phyloP scores from a whole-genome alignment of 257 asterid species.

The Misopates orontium region DNA sequence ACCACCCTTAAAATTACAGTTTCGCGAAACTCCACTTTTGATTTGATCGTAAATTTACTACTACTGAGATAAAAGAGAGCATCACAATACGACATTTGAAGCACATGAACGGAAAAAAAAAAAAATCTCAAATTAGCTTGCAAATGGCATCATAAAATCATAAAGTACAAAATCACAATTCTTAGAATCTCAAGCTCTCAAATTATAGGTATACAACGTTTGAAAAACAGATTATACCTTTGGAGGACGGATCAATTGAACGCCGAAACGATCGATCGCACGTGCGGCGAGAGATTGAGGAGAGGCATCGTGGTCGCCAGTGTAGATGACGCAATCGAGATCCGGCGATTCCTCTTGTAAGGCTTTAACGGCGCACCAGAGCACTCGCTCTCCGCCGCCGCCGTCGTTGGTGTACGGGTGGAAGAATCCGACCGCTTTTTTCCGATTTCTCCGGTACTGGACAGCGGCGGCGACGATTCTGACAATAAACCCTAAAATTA shows the following conservation, averaged over 20 bases:
- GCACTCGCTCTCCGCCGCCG: conserved; percentile 98
- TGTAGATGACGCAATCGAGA: conserved; percentile 73
- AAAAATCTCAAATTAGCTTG: no score
- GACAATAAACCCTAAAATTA: conserved; percentile 29
- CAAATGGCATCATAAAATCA: no score
- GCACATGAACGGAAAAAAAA: no score
- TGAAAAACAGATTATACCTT: conserved; percentile 43
- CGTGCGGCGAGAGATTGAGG: conserved; percentile 69
- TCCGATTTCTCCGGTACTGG: conserved; percentile 44
- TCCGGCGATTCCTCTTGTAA: conserved; percentile 77
- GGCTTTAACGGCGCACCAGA: conserved; percentile 97
- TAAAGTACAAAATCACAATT: no score
- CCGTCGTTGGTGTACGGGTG: conserved; percentile 96
- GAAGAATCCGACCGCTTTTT: conserved; percentile 67
- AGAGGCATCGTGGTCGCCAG: conserved; percentile 88
- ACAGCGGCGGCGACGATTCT: conserved; percentile 27
- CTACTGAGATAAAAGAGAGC: no score
- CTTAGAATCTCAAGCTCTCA: no score
- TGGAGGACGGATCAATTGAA: conserved; percentile 55
- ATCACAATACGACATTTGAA: no score
- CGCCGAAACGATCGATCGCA: conserved; percentile 85
- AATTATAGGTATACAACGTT: background rate
- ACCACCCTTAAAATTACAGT: no score
- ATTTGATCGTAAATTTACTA: no score
- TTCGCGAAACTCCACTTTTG: no score